phyloP scores from a whole-genome alignment of 305 asterid genomes.

The Withania somnifera region DNA sequence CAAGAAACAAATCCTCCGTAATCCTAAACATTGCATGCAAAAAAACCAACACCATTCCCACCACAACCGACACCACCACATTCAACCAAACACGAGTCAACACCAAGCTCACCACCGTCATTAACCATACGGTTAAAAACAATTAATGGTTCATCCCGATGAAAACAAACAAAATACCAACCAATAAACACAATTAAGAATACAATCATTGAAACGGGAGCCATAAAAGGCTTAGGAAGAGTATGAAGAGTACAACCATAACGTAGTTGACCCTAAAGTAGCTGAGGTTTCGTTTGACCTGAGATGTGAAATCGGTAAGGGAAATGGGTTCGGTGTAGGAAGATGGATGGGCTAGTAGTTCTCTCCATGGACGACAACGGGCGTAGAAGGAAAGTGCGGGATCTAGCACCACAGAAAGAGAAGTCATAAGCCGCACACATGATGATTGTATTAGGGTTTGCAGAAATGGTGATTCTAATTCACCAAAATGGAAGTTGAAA shows the following conservation, averaged over 20 bases:
- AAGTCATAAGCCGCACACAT: neutral
- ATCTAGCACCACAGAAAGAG: constrained; percentile 20
- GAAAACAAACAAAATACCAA: constrained; percentile 50
- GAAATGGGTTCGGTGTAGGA: constrained; percentile 39
- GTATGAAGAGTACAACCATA: constrained; percentile 23
- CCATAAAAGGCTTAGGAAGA: constrained; percentile 57
- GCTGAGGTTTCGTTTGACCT: constrained; percentile 35
- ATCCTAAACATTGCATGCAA: constrained; percentile 54
- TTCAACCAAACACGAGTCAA: constrained; percentile 59
- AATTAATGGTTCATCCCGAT: constrained; percentile 51
- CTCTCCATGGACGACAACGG: constrained; percentile 72
- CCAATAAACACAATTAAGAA: constrained; percentile 30
- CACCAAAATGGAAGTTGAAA: neutral
- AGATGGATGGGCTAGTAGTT: constrained; percentile 50
- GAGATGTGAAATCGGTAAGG: constrained; percentile 29
- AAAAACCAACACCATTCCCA: constrained; percentile 29
- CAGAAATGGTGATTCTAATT: too few relatives aligned
- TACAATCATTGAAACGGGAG: constrained; percentile 61
- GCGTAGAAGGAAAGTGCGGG: constrained; percentile 31
- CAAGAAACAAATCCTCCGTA: constrained; percentile 58
- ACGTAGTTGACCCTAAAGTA: constrained; percentile 69
- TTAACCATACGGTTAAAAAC: constrained; percentile 42
- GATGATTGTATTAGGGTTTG: too few relatives aligned
- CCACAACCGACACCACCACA: constrained; percentile 34
- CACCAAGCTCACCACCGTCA: constrained; percentile 43